Percentiles rank a stretch among this genome's conserved stretches.
Conservation (phyloP, 768 basidiomycete species). For the Xanthoconium purpureum region DNA sequence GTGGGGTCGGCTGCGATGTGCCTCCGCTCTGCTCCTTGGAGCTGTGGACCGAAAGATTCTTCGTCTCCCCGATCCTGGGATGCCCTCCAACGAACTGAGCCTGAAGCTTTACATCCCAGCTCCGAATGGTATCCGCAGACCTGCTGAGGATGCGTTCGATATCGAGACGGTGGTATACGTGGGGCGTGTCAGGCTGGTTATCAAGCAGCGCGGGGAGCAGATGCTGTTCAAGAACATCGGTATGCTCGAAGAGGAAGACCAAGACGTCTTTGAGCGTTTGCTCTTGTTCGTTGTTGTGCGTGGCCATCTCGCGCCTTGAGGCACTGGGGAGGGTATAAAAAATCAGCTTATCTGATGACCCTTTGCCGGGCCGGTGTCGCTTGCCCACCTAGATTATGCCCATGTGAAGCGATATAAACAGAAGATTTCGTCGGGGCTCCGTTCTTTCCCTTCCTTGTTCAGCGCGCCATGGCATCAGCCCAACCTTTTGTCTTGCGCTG, state of each 20-base stretch:
- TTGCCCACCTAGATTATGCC: slow-evolving; percentile 3
- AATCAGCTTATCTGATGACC: slow-evolving; percentile 7
- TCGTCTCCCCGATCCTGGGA: slow-evolving; percentile 85
- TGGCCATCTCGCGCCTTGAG: slow-evolving; percentile 2
- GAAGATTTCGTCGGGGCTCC: not conserved
- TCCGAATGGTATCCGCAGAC: slow-evolving; percentile 46
- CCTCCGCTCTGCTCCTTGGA: slow-evolving; percentile 71
- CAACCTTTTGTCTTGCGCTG: slow-evolving; percentile 56
- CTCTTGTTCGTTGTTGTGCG: slow-evolving; percentile 6
- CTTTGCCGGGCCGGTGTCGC: not conserved
- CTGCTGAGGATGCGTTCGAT: slow-evolving; percentile 53
- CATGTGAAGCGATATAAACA: slow-evolving; percentile 1
- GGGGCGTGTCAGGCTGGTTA: slow-evolving; percentile 22
- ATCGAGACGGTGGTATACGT: slow-evolving; percentile 35
- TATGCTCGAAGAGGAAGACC: slow-evolving; percentile 61
- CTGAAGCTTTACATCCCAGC: slow-evolving; percentile 50
- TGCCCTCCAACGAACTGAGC: slow-evolving; percentile 77
- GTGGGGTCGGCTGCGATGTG: slow-evolving; percentile 51
- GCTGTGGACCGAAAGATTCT: slow-evolving; percentile 71
- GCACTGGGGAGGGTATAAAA: not conserved
- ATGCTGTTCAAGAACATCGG: slow-evolving; percentile 48
- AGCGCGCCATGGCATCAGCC: slow-evolving; percentile 15
- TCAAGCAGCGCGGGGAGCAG: slow-evolving; percentile 54
- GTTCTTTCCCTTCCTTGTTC: slow-evolving; percentile 1
- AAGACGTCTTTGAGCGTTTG: slow-evolving; percentile 34